Evolutionary conservation across 768 basidiomycete genomes (phyloP), one percentile per base, ranked within the genome.

Genomic region (Chiua virens): DNA sequence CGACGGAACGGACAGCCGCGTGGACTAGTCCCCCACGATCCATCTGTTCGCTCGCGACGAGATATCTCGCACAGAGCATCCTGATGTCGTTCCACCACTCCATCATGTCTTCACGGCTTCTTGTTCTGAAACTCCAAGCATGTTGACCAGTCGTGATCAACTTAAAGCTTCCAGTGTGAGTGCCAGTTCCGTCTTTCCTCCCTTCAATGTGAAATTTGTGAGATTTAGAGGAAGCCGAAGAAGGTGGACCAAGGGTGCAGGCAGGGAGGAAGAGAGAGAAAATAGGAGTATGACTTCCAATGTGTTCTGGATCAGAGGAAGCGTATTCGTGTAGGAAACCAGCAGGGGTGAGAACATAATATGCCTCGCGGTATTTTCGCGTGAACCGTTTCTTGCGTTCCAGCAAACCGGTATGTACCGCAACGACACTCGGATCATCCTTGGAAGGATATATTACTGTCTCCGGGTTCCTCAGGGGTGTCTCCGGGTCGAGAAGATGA

Each of bases 81-180:
- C 91, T 73, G 36, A 95, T 77, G 65, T 98, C 97, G 65, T 98
- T 98, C 97, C 97, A 99, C 92, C 97, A 97, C 73, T 99, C 97
- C 92, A 98, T 92, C 92, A 98, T 93, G 59, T 98, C 96, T 56
- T 98, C 96, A 57, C 89, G 83, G 52, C 85, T 88, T 53, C 96
- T 75, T 41, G 89, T 81, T 32, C 93, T 80, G 79, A 99, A 98
- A 43, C 85, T 89, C 85, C 89, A 98, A 25, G 91, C 91, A 60
- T 83, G 79, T 47, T 81, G 74, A 21, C 76, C 66, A 22, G 58
- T 65, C 28, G 52, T 51, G 48, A 57, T 80, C 55, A 44, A 63
- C 62, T 54, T 79, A 63, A 60, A 84, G 63, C 78, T 75, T n/a
- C 85, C 84, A 0, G 75, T 71, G 58, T 83, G 82, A 2, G 77